phyloP scores from a whole-genome alignment of 371 early-diverging fungal genomes.

The Chytridiales sp. region DNA sequence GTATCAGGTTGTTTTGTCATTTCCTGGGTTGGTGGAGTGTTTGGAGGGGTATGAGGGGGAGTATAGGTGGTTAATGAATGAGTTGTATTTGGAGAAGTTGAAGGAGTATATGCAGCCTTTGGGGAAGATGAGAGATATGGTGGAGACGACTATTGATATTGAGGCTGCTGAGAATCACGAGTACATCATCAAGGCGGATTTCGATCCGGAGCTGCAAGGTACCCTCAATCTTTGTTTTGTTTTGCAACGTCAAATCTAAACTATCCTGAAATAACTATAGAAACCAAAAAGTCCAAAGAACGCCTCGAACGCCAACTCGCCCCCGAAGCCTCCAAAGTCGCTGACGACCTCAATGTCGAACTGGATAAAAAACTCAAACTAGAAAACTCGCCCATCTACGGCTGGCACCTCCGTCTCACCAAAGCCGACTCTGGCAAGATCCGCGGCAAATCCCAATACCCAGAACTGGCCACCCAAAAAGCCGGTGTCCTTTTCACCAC shows the following conservation, averaged over 20 bases:
- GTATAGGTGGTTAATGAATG: slow-evolving; percentile 48
- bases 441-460: slow-evolving; percentile 65
- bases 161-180: slow-evolving; percentile 84
- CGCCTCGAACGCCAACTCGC: slow-evolving; percentile 54
- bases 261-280: slow-evolving; percentile 38
- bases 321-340: slow-evolving; percentile 63
- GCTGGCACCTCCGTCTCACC: slow-evolving; percentile 85
- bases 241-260: not conserved
- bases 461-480: slow-evolving; percentile 88
- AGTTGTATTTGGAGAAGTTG: slow-evolving; percentile 50
- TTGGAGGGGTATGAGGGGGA: slow-evolving; percentile 54
- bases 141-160: slow-evolving; percentile 90
- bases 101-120: slow-evolving; percentile 58
- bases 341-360: slow-evolving; percentile 69
- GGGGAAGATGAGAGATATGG: slow-evolving; percentile 66
- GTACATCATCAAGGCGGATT: slow-evolving; percentile 83
- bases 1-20: slow-evolving; percentile 80
- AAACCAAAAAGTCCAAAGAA: slow-evolving; percentile 63
- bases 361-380: slow-evolving; percentile 86
- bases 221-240: not conserved
- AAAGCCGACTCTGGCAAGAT: slow-evolving; percentile 67
- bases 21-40: slow-evolving; percentile 66
- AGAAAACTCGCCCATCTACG: slow-evolving; percentile 77
- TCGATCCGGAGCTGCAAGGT: slow-evolving; percentile 77
- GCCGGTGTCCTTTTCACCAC: slow-evolving; percentile 89